phyloP scores from a whole-genome alignment of 495 filamentous ascomycete species.

The Penicillium paradoxum region DNA sequence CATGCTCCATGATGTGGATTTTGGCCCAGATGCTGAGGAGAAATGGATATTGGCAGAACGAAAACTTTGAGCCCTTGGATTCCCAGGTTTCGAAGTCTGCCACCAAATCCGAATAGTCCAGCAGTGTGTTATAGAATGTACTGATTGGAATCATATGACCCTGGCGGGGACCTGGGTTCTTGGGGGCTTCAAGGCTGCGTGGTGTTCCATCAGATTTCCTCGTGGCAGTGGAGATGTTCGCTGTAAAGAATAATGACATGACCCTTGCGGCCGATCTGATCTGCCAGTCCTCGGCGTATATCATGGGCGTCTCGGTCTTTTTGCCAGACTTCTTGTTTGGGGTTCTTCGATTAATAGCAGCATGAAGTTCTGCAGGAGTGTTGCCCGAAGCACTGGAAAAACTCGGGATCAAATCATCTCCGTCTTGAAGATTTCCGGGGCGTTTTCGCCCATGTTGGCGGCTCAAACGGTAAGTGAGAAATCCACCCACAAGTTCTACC shows the following conservation, averaged over 20 bases:
- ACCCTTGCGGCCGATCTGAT: conserved; percentile 75
- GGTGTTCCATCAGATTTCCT: conserved; percentile 27
- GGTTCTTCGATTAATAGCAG: conserved; percentile 62
- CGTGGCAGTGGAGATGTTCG: conserved; percentile 58
- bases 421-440: conserved; percentile 48
- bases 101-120: conserved; percentile 82
- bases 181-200: conserved; percentile 17
- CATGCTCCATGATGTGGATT: conserved; percentile 87
- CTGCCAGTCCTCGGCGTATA: conserved; percentile 89
- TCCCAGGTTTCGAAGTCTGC: conserved; percentile 91
- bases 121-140: conserved; percentile 79
- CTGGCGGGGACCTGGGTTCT: conserved; percentile 44
- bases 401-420: conserved; percentile 64
- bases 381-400: conserved; percentile 56
- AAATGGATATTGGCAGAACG: conserved; percentile 94
- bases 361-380: conserved; percentile 68
- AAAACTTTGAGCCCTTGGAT: conserved; percentile 64
- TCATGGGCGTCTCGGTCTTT: conserved; percentile 46
- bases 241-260: conserved; percentile 77
- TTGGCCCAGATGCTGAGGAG: conserved; percentile 92
- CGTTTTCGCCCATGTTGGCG: conserved; percentile 68
- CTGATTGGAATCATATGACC: conserved; percentile 70
- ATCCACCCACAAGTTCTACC: conserved; percentile 72
- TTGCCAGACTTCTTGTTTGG: conserved; percentile 40
- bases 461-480: conserved; percentile 75